These are phyloP conservation scores for Hyaloscypha variabilis DNA, from an alignment of 495 filamentous ascomycete species.

Conservation along the genomic window DNA sequence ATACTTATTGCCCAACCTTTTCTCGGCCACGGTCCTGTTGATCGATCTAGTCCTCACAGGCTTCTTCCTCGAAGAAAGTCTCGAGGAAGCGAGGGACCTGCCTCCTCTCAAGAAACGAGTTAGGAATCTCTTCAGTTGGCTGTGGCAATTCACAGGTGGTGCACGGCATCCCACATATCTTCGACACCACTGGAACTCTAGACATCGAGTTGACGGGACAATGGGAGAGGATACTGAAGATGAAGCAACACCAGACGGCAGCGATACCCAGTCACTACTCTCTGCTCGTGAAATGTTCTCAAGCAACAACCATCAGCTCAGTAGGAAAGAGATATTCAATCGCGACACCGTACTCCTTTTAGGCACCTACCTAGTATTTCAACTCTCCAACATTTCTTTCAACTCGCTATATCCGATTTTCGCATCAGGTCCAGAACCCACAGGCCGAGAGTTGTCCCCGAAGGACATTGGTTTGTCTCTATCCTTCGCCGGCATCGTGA, in stretches of 20 bases:
- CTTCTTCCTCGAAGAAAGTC: slow-evolving; percentile 85
- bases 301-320: slow-evolving; percentile 41
- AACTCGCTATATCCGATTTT: slow-evolving; percentile 65
- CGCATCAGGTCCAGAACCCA: slow-evolving; percentile 69
- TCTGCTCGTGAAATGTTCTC: slow-evolving; percentile 29
- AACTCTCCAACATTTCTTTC: slow-evolving; percentile 34
- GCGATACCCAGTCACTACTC: slow-evolving; percentile 32
- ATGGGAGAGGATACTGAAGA: slow-evolving; percentile 39
- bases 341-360: slow-evolving; percentile 79
- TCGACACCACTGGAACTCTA: slow-evolving; percentile 30
- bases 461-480: slow-evolving; percentile 83
- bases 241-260: slow-evolving; percentile 30
- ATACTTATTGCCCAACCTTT: slow-evolving; percentile 81
- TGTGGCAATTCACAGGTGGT: slow-evolving; percentile 73
- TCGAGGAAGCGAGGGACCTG: slow-evolving; percentile 69
- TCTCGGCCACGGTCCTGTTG: slow-evolving; percentile 70
- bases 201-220: slow-evolving; percentile 32
- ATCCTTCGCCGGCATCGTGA: slow-evolving; percentile 79
- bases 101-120: slow-evolving; percentile 63
- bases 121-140: slow-evolving; percentile 64
- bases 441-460: slow-evolving; percentile 74
- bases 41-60: slow-evolving; percentile 72
- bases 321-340: slow-evolving; percentile 61
- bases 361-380: slow-evolving; percentile 32
- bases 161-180: slow-evolving; percentile 62